A percentile compares a stretch with the other conserved stretches of the same genome.
These are phyloP conservation scores for Neofusicoccum umdonicola DNA, from an alignment of 2,329 filamentous ascomycete species.

Conservation along the genomic window DNA sequence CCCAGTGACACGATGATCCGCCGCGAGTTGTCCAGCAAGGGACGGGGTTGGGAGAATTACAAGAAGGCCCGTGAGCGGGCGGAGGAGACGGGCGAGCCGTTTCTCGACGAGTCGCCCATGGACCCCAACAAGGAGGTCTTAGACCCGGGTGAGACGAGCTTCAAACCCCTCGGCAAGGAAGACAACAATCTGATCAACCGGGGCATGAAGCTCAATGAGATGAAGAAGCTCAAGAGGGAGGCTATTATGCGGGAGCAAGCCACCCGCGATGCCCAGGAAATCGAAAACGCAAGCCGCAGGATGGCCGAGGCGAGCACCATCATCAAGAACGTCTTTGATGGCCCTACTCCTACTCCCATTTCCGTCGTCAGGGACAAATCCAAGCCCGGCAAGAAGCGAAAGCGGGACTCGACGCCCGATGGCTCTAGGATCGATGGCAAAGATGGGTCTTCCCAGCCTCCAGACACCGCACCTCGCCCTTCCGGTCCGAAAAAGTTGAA, in stretches of 20 bases:
- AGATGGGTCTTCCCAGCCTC: not conserved
- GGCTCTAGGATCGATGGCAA: constrained; percentile 20
- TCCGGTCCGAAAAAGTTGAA: constrained; percentile 31
- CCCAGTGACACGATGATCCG: constrained; percentile 85
- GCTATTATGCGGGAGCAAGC: constrained; percentile 53
- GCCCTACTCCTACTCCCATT: constrained; percentile 1
- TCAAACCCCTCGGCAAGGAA: constrained; percentile 55
- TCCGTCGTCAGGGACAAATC: constrained; percentile 13
- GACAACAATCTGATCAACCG: constrained; percentile 67
- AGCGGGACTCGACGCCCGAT: constrained; percentile 50
- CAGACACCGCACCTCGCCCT: constrained; percentile 26
- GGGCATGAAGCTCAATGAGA: constrained; percentile 75
- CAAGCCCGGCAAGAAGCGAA: constrained; percentile 50
- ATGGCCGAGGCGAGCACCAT: constrained; percentile 26
- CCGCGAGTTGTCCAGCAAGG: constrained; percentile 69
- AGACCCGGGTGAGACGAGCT: constrained; percentile 60
- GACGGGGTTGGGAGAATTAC: constrained; percentile 52
- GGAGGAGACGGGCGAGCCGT: constrained; percentile 62
- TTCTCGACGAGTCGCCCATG: constrained; percentile 55
- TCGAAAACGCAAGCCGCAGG: constrained; percentile 35
- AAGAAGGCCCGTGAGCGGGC: constrained; percentile 60
- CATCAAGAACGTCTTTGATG: constrained; percentile 19
- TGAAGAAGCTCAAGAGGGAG: constrained; percentile 71
- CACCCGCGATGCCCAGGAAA: constrained; percentile 37
- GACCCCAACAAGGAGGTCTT: constrained; percentile 40